These are phyloP conservation scores for Herpetomonas samuelpessoai DNA, from an alignment of 208 protist genomes.

Conservation along the genomic window DNA sequence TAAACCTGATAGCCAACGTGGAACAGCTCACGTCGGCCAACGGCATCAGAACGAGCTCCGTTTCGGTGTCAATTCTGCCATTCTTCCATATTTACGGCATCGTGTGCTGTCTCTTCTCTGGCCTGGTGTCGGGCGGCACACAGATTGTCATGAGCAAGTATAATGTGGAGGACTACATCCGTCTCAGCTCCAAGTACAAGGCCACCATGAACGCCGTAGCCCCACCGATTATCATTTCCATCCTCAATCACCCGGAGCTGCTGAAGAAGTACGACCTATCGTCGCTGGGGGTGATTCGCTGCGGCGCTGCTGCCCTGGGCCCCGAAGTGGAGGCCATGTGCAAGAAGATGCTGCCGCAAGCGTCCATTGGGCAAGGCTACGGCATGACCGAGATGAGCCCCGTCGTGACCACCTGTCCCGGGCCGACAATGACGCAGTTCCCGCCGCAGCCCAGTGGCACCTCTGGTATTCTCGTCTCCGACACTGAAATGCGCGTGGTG, in stretches of 20 bases:
- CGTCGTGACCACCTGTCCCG: slow-evolving; percentile 4
- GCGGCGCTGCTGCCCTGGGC: slow-evolving; percentile 45
- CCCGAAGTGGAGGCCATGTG: slow-evolving; percentile 18
- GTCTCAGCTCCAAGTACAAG: slow-evolving; percentile 31
- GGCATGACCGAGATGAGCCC: slow-evolving; percentile 62
- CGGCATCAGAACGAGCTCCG: not conserved
- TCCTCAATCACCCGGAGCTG: slow-evolving; percentile 43
- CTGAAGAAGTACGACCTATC: slow-evolving; percentile 25
- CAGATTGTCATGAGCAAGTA: slow-evolving; percentile 37
- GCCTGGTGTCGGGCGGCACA: slow-evolving; percentile 7
- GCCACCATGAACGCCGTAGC: slow-evolving; percentile 33
- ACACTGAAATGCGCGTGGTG: slow-evolving; percentile 18
- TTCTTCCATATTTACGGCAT: slow-evolving; percentile 73
- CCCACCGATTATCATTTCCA: slow-evolving; percentile 43
- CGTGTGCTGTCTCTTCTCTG: slow-evolving; percentile 18
- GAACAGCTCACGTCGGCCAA: too few species aligned
- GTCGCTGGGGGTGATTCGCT: slow-evolving; percentile 14
- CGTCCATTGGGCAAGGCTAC: slow-evolving; percentile 39
- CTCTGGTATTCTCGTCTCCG: slow-evolving; percentile 11
- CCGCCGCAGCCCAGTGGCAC: not conserved
- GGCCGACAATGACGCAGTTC: not conserved
- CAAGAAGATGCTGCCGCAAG: slow-evolving; percentile 3
- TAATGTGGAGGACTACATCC: slow-evolving; percentile 22
- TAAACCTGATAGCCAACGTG: slow-evolving; percentile 10
- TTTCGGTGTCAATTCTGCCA: slow-evolving; percentile 34